A percentile compares a stretch with the other conserved stretches of the same genome.
Conservation (phyloP, 2,329 filamentous ascomycete species). For the Penicillium concentricum region DNA sequence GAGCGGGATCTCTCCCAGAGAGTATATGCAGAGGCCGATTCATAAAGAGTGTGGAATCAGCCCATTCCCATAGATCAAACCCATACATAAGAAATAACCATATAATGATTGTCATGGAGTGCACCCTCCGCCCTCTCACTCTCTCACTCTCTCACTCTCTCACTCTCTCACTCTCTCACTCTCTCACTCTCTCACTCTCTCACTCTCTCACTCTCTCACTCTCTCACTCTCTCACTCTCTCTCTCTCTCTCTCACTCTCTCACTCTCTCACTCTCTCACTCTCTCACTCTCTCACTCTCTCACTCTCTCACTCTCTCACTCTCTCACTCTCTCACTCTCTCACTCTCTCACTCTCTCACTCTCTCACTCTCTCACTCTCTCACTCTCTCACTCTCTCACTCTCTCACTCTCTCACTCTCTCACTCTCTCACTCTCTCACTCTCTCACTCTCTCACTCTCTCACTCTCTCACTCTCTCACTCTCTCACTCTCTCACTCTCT, state of each 20-base stretch:
- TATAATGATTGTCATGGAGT: background rate
- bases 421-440: fast-evolving
- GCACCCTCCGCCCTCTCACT: background rate
- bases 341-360: too few species aligned
- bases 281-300: background rate
- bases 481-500: background rate
- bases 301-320: too few species aligned
- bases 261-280: fast-evolving
- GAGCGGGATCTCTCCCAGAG: too few species aligned
- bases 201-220: fast-evolving
- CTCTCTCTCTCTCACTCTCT: fast-evolving
- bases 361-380: fast-evolving
- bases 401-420: fast-evolving
- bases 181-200: fast-evolving
- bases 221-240: fast-evolving
- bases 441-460: fast-evolving
- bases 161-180: fast-evolving
- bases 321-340: background rate
- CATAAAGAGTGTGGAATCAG: too few species aligned
- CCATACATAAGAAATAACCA: too few species aligned
- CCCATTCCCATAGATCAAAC: too few species aligned
- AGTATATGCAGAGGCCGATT: too few species aligned
- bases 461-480: background rate
- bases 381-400: fast-evolving
- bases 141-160: too few species aligned